Evolutionary conservation across 495 filamentous ascomycete species (phyloP).

Genomic region (Bombardia bombarda): DNA sequence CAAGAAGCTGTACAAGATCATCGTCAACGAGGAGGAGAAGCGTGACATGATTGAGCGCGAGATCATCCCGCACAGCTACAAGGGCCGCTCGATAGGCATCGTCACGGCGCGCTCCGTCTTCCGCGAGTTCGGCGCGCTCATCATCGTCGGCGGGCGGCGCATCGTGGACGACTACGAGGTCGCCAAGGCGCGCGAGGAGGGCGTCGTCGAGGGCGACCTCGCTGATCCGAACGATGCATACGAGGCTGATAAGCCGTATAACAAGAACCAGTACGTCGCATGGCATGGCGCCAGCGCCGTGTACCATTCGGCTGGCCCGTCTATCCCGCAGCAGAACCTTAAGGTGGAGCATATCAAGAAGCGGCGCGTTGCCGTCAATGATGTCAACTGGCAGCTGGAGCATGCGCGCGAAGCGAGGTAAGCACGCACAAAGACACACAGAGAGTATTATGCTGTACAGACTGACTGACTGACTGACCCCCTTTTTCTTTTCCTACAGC

Average conservation of each 20-base stretch:
- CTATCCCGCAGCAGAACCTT: slow-evolving; percentile 65
- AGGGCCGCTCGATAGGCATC: slow-evolving; percentile 93
- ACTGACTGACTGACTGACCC: slow-evolving; percentile 8
- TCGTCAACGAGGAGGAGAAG: slow-evolving; percentile 87
- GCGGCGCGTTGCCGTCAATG: slow-evolving; percentile 78
- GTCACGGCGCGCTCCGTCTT: slow-evolving; percentile 96
- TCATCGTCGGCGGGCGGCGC: slow-evolving; percentile 82
- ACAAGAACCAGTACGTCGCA: slow-evolving; percentile 93
- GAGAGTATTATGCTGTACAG: background rate
- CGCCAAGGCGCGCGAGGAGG: slow-evolving; percentile 63
- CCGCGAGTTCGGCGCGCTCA: slow-evolving; percentile 88
- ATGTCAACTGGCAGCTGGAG: slow-evolving; percentile 95
- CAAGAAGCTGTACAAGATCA: slow-evolving; percentile 89
- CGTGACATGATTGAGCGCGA: slow-evolving; percentile 88
- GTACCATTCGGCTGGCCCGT: slow-evolving; percentile 76
- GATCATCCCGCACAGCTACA: slow-evolving; percentile 95
- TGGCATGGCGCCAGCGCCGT: slow-evolving; percentile 96
- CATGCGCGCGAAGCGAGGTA: slow-evolving; percentile 87
- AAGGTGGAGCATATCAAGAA: slow-evolving; percentile 69
- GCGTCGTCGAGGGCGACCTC: slow-evolving; percentile 81
- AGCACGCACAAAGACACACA: too few relatives aligned
- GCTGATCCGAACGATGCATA: slow-evolving; percentile 79
- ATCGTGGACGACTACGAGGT: slow-evolving; percentile 88
- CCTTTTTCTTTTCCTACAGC: slow-evolving; percentile 34
- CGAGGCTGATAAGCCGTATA: slow-evolving; percentile 68